A percentile compares a stretch with the other conserved stretches of the same genome.
Evolutionary conservation across 345 rosid species (phyloP).

Genomic region (Brassica rapa): DNA sequence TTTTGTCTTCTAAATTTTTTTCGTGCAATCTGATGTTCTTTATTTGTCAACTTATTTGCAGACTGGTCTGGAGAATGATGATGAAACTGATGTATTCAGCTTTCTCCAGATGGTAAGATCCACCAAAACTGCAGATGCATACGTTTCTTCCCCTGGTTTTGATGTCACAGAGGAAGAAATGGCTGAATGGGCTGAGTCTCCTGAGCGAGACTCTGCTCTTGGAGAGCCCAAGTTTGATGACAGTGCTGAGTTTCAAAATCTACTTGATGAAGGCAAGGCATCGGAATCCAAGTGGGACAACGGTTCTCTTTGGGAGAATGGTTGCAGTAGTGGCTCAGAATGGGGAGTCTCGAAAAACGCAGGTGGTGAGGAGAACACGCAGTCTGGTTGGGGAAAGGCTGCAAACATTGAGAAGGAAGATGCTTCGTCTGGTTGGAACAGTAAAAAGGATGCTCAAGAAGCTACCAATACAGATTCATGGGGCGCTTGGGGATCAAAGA

Average conservation of each 20-base stretch:
- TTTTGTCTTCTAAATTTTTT: slow-evolving; percentile 11
- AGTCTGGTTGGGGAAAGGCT: slow-evolving; percentile 39
- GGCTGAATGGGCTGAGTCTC: slow-evolving; percentile 73
- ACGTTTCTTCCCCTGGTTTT: slow-evolving; percentile 68
- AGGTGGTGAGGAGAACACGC: slow-evolving; percentile 26
- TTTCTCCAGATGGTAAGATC: slow-evolving; percentile 77
- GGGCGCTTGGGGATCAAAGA: slow-evolving; percentile 40
- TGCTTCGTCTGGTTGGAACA: slow-evolving; percentile 39
- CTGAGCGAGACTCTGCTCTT: slow-evolving; percentile 55
- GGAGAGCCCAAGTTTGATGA: slow-evolving; percentile 74
- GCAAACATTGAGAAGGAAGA: slow-evolving; percentile 26
- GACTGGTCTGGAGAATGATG: slow-evolving; percentile 51
- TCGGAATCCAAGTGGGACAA: slow-evolving; percentile 52
- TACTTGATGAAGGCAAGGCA: slow-evolving; percentile 38
- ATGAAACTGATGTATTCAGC: slow-evolving; percentile 58
- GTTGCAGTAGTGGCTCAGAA: slow-evolving; percentile 38
- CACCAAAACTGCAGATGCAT: slow-evolving; percentile 38
- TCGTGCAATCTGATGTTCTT: slow-evolving; percentile 22
- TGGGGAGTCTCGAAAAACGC: slow-evolving; percentile 38
- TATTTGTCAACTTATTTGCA: slow-evolving; percentile 41
- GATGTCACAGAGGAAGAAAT: slow-evolving; percentile 59
- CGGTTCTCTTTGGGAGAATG: slow-evolving; percentile 31
- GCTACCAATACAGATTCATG: slow-evolving; percentile 39
- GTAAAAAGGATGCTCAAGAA: slow-evolving; percentile 25
- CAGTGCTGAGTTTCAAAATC: slow-evolving; percentile 44